Percentiles rank a stretch among this genome's conserved stretches.
Evolutionary conservation across 352 stramenopile species (phyloP).

Genomic region (Phytophthora boehmeriae): DNA sequence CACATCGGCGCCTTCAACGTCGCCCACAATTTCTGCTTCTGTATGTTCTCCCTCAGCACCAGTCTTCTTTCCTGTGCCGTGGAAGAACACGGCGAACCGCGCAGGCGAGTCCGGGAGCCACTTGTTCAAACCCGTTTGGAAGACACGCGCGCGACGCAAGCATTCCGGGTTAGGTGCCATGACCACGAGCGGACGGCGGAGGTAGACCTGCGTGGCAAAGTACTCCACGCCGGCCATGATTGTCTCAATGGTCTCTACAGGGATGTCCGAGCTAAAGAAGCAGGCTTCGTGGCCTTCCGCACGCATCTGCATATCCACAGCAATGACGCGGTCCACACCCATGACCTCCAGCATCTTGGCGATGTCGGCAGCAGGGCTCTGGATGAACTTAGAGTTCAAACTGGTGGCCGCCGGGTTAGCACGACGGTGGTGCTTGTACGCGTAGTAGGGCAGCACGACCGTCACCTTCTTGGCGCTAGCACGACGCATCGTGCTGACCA

Average conservation of each 20-base stretch:
- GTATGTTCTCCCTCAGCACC: conserved; percentile 54
- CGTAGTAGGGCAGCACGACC: conserved; percentile 94
- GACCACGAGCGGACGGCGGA: conserved; percentile 83
- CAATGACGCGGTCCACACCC: conserved; percentile 94
- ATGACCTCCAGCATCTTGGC: conserved; percentile 95
- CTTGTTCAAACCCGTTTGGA: conserved; percentile 89
- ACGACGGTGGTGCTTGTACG: conserved; percentile 93
- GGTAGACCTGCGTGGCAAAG: conserved; percentile 87
- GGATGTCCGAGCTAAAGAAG: conserved; percentile 92
- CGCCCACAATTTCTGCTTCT: conserved; percentile 87
- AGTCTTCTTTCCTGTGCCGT: conserved; percentile 57
- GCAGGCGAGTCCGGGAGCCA: conserved; percentile 83
- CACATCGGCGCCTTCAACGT: conserved; percentile 88
- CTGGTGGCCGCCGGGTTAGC: conserved; percentile 85
- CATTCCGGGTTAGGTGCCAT: conserved; percentile 90
- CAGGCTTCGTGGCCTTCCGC: conserved; percentile 89
- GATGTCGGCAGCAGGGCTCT: conserved; percentile 86
- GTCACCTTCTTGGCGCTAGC: conserved; percentile 94
- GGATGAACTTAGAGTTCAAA: conserved; percentile 93
- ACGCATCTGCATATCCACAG: conserved; percentile 92
- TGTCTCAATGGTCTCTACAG: conserved; percentile 93
- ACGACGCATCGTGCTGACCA: conserved; percentile 93
- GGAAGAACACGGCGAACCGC: conserved; percentile 86
- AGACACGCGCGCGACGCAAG: conserved; percentile 81
- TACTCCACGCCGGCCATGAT: conserved; percentile 92